phyloP scores from a whole-genome alignment of 2,329 filamentous ascomycete genomes.

The Fusarium veterinarium region DNA sequence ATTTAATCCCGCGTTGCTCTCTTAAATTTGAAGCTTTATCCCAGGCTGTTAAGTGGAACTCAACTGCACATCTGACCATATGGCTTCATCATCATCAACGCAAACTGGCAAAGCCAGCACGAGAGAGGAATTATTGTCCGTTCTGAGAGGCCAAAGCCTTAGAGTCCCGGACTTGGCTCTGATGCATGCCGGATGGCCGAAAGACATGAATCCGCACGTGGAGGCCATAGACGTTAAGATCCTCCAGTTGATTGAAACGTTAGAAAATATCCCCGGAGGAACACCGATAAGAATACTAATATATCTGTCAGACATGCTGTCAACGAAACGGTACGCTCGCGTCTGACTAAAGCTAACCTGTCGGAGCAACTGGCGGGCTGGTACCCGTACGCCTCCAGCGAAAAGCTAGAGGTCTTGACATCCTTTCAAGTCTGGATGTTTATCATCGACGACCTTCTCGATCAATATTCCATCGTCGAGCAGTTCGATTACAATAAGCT shows the following conservation, averaged over 20 bases:
- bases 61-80: fast-evolving
- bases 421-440: not conserved
- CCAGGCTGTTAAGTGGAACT: not conserved
- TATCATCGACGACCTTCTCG: not conserved
- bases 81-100: not conserved
- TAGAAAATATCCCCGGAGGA: fast-evolving
- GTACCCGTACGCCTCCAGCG: not conserved
- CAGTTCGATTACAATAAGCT: not conserved
- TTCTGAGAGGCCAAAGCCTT: not conserved
- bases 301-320: not conserved
- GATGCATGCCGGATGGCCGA: not conserved
- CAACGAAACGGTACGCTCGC: not conserved
- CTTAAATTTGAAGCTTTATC: fast-evolving
- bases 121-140: not conserved
- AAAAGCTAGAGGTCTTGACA: not conserved
- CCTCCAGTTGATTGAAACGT: not conserved
- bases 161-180: not conserved
- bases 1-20: not conserved
- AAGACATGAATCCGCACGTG: not conserved
- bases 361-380: not conserved
- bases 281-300: not conserved
- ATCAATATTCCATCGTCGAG: not conserved
- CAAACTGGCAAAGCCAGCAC: not conserved
- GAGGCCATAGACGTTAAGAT: not conserved
- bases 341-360: not conserved